Evolutionary conservation across 257 asterid species (phyloP), one percentile per base, ranked within the genome.

Genomic region (Solanum corneliomulleri): DNA sequence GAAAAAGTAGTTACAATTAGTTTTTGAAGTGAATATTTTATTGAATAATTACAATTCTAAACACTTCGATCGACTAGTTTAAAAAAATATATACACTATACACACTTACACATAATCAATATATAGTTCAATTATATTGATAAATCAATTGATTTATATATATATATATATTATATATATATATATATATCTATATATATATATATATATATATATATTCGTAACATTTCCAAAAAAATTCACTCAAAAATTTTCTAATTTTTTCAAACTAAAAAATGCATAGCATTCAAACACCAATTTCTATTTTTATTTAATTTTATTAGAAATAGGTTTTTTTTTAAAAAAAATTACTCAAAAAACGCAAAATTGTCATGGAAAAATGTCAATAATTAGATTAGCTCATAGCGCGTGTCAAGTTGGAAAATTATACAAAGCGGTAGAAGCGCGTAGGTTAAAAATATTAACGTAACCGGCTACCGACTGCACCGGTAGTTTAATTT

Each of bases 381-480:
- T 31, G 44, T 16, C 80, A 72, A 35, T 37, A 13, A n/a, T 37
- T 3, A n/a, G 62, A 35, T 23, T 75, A 23, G 3, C 33, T 76
- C 35, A 76, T 11, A 7, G 37, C 37, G 81, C 81, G 81, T 74
- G 81, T 2, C 5, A 21, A 20, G 16, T 74, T 13, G 20, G 29
- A 72, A 72, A 76, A 44, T 18, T 45, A 37, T 1, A 1, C 35
- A 42, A 77, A 77, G 14, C 9, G 41, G 14, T 5, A 21, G 20
- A 49, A 18, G 85, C 68, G 85, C 85, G 85, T 80, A 80, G 20
- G 42, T 42, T 9, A 16, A 45, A 4, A 29, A 13, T 27, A 20
- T 20, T 27, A 23, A 44, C n/a, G 82, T 21, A 9, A 91, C 92
- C 47, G 86, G 69, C 90, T 13, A 91, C 92, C 76, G 86, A 68